Base-by-base conservation (phyloP, 306 rosid genomes). In the Vicia faba region DNA sequence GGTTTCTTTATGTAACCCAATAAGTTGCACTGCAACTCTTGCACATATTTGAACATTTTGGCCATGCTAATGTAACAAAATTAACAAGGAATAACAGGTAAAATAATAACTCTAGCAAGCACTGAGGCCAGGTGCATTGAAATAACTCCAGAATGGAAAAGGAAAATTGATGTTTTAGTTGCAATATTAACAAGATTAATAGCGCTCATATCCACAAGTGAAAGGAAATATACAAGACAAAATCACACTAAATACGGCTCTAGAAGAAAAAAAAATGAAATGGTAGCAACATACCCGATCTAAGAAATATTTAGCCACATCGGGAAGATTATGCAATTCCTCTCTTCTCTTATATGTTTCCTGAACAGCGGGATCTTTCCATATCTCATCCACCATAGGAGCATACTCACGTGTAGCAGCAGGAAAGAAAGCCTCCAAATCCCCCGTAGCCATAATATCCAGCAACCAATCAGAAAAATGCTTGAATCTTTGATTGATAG, bases 401-500 rank as follows among this genome's bases (percentile, higher is more conserved):
- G 97, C 96, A 84, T 91, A 91, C 73, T 91, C 97, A 64, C 97
- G 97, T 20, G 97, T 91, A 40, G 97, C 97, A 72, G 97, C 97
- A 67, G 96, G 96, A 65, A 91, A 91, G 85, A 86, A 88, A 68
- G 92, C 85, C 70, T 86, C 97, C 85, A 91, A 81, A 75, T 91
- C 96, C 61, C 97, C 96, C 25, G 86, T 83, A 59, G 97, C 91
- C 91, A 91, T 86, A 18, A 86, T 88, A 83, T 91, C 88, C 89
- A 88, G 79, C 61, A 91, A 80, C 97, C 97, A 91, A 79, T 91
- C 92, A 71, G 96, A 88, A 78, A 91, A 91, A 70, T 84, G 92
- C 84, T 81, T 91, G 80, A 91, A 80, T 50, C 91, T 86, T 69
- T 76, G 92, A 78, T 80, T 88, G 88, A 91, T 86, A 35, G 85